Evolutionary conservation across 2,329 filamentous ascomycete genomes (phyloP).

Genomic region (Pestalotiopsis sp.): DNA sequence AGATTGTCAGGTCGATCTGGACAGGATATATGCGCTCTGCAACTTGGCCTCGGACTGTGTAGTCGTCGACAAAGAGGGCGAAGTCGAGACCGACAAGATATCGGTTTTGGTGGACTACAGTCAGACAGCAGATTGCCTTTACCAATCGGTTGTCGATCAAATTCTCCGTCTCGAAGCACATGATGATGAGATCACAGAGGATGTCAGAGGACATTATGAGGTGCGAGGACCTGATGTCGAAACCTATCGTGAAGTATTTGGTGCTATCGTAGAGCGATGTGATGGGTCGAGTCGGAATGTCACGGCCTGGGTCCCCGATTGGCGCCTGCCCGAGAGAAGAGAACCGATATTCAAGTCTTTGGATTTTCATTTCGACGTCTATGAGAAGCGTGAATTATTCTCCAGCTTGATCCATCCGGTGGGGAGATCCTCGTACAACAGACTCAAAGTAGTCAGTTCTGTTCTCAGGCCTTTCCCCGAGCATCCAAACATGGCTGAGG

Average conservation of each 20-base stretch:
- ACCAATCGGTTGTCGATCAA: not conserved
- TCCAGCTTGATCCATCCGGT: no score
- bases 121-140: not conserved
- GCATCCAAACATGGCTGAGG: not conserved
- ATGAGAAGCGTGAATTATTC: no score
- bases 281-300: not conserved
- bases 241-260: not conserved
- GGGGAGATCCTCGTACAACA: no score
- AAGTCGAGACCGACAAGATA: not conserved
- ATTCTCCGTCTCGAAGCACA: not conserved
- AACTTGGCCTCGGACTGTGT: not conserved
- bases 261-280: not conserved
- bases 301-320: not conserved
- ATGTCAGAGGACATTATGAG: no score
- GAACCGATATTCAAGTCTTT: not conserved
- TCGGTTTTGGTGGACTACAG: not conserved
- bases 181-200: not conserved
- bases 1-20: not conserved
- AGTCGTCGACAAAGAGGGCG: not conserved
- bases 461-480: not conserved
- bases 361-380: no score
- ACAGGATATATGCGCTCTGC: not conserved
- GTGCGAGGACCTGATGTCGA: not conserved
- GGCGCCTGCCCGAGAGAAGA: not conserved
- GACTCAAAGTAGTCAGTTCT: not conserved